phyloP scores from a whole-genome alignment of 208 protist species.

The Trypanosoma scelopori region DNA sequence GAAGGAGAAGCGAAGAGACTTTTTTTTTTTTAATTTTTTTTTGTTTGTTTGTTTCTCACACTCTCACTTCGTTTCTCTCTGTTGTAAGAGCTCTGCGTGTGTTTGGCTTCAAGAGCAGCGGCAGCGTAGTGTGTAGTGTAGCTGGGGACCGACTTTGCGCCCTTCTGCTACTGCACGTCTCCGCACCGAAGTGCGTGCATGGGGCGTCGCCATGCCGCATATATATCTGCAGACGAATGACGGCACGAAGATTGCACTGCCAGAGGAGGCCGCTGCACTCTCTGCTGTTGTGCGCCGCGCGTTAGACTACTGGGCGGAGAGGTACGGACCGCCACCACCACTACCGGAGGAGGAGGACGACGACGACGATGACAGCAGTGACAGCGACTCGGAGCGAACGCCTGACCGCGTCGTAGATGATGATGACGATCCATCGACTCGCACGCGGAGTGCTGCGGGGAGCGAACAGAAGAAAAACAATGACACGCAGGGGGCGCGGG shows the following conservation, averaged over 20 bases:
- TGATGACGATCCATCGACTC: conserved; percentile 12
- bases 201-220: conserved; percentile 24
- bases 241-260: conserved; percentile 46
- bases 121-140: too few species aligned
- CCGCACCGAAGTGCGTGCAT: background rate
- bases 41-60: background rate
- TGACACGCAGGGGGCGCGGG: background rate
- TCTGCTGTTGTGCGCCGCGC: conserved; percentile 51
- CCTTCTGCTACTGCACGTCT: background rate
- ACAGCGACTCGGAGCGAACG: conserved; percentile 30
- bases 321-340: conserved; percentile 29
- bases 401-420: conserved; percentile 19
- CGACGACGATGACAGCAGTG: conserved; percentile 9
- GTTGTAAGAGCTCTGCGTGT: too few species aligned
- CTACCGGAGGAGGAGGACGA: conserved; percentile 22
- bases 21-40: too few species aligned
- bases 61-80: too few species aligned
- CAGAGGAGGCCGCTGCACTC: conserved; percentile 39
- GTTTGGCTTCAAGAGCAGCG: too few species aligned
- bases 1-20: too few species aligned
- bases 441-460: background rate
- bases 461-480: background rate
- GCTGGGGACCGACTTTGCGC: background rate
- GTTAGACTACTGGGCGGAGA: conserved; percentile 45
- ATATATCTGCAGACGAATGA: conserved; percentile 70